Conservation (phyloP, 2,329 filamentous ascomycete genomes). For the Penicillium sp. region DNA sequence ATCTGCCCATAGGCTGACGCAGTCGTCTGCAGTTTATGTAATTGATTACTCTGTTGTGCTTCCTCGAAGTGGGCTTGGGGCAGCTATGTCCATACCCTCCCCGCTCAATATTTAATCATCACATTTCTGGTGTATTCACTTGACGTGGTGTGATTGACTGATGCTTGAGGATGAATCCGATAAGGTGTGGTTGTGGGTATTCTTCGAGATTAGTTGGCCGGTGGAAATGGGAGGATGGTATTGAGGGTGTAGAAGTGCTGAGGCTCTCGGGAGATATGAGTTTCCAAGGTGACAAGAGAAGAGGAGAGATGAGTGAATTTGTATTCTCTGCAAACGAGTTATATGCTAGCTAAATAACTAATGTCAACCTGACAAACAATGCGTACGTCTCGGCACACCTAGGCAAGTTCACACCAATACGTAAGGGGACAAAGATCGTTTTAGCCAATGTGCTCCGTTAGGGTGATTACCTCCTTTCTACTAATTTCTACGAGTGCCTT, state of each 20-base stretch:
- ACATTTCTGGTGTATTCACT: too few relatives aligned
- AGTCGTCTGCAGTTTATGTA: too few relatives aligned
- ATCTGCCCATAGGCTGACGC: too few relatives aligned
- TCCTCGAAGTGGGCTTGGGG: too few relatives aligned
- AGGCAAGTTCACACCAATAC: neutral
- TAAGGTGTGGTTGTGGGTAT: neutral
- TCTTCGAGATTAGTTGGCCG: neutral
- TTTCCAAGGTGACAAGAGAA: neutral
- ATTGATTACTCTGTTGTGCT: too few relatives aligned
- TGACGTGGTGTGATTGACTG: too few relatives aligned
- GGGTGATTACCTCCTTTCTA: too few relatives aligned
- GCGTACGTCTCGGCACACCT: neutral
- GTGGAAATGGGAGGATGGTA: neutral
- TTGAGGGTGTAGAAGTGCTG: neutral
- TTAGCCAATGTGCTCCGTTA: too few relatives aligned
- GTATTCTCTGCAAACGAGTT: neutral
- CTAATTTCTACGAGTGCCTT: too few relatives aligned
- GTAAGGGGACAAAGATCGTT: neutral
- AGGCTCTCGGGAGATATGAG: neutral
- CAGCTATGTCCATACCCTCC: too few relatives aligned
- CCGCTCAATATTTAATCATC: too few relatives aligned
- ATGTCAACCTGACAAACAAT: neutral
- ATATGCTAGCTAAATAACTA: neutral
- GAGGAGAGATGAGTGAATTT: neutral
- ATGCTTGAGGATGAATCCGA: too few relatives aligned